A percentile compares a stretch with the other conserved stretches of the same genome.
These are phyloP conservation scores for Macrocybe gigantea DNA, from an alignment of 768 basidiomycete species.

Conservation along the genomic window DNA sequence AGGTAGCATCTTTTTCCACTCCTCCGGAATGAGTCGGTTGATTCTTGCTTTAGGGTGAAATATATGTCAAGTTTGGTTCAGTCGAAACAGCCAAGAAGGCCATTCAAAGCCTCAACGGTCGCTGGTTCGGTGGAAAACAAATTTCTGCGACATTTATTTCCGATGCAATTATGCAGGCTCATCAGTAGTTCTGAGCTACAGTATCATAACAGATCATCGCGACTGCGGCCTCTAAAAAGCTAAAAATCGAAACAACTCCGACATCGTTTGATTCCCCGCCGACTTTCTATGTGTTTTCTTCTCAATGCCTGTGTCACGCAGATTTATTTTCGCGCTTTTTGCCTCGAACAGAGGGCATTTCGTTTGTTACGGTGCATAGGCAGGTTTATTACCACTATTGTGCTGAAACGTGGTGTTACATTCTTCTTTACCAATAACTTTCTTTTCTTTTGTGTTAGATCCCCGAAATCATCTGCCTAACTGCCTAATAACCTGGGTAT, in stretches of 20 bases:
- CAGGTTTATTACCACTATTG: no score
- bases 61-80: constrained; percentile 87
- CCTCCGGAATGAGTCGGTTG: constrained; percentile 4
- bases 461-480: no score
- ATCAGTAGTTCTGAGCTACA: constrained; percentile 43
- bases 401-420: no score
- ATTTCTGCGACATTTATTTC: constrained; percentile 86
- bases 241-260: background rate
- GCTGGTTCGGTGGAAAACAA: constrained; percentile 95
- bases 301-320: background rate
- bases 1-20: constrained; percentile 42
- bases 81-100: constrained; percentile 80
- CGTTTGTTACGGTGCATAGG: no score
- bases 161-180: constrained; percentile 91
- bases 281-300: background rate
- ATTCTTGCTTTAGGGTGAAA: constrained; percentile 71
- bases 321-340: background rate
- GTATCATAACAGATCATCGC: background rate
- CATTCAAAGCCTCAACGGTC: constrained; percentile 86
- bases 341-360: no score
- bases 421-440: no score
- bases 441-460: no score
- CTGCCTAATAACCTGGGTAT: no score
- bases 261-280: background rate
- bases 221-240: background rate